These are phyloP conservation scores for Aspergillus ochraceus DNA, from an alignment of 2,329 filamentous ascomycete genomes.

Conservation along the genomic window DNA sequence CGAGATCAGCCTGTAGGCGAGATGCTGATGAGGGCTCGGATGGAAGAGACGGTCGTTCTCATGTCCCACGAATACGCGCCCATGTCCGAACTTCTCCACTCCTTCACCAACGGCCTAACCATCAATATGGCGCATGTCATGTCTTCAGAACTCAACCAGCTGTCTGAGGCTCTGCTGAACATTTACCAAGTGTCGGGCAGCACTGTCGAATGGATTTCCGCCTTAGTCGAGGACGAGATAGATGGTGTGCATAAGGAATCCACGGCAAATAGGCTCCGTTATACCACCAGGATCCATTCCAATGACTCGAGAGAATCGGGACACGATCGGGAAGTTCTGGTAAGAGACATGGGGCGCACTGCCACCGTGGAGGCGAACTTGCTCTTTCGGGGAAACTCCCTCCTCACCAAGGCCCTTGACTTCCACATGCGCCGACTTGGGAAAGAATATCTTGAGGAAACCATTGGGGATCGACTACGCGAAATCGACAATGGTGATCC, in stretches of 20 bases:
- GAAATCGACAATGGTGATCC: slow-evolving; percentile 90
- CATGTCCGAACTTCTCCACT: slow-evolving; percentile 79
- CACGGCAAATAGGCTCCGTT: slow-evolving; percentile 62
- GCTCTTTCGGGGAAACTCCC: slow-evolving; percentile 89
- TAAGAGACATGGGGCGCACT: slow-evolving; percentile 64
- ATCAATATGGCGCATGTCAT: slow-evolving; percentile 79
- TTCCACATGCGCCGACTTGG: slow-evolving; percentile 94
- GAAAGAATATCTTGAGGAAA: slow-evolving; percentile 87
- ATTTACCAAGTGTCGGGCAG: slow-evolving; percentile 92
- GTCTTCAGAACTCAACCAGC: slow-evolving; percentile 71
- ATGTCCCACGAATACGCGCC: slow-evolving; percentile 81
- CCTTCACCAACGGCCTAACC: slow-evolving; percentile 80
- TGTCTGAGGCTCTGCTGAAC: slow-evolving; percentile 85
- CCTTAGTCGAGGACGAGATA: slow-evolving; percentile 93
- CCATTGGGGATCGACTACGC: slow-evolving; percentile 77
- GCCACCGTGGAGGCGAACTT: slow-evolving; percentile 82
- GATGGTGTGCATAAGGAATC: slow-evolving; percentile 85
- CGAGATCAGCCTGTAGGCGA: slow-evolving; percentile 76
- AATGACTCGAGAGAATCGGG: slow-evolving; percentile 55
- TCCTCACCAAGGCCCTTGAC: slow-evolving; percentile 90
- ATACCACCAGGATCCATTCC: slow-evolving; percentile 64
- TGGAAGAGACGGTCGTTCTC: slow-evolving; percentile 87
- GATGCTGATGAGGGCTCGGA: slow-evolving; percentile 77
- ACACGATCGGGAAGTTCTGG: slow-evolving; percentile 60
- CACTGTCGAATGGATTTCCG: slow-evolving; percentile 85